Evolutionary conservation across 1,284 basidiomycete genomes (phyloP), one percentile per base, ranked within the genome.

Genomic region (Peniophora sp.): DNA sequence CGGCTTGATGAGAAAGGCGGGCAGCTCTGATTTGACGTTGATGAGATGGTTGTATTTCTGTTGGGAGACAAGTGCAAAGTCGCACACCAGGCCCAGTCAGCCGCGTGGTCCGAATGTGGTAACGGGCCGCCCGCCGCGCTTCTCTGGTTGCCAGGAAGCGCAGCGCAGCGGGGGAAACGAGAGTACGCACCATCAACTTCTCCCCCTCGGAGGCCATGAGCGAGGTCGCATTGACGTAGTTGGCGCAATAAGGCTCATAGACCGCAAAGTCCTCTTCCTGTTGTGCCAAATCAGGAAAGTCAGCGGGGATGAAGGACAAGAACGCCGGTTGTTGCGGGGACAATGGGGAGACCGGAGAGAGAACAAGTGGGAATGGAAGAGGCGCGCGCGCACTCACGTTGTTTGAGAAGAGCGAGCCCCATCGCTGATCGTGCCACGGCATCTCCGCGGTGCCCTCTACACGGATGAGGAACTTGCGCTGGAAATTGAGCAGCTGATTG

Each of bases 171-270:
- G 54, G 51, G 51, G 47, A 53, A n/a, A n/a, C n/a, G 48, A 50
- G 47, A 53, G 48, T 36, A 80, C 89, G 69, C 64, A 94, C 92
- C 67, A 81, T 73, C 46, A 97, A 76, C 59, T 86, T 88, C 60
- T 86, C 82, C 67, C 92, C 90, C 63, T 92, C 88, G 52, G 83
- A 82, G 50, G 93, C 79, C 74, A 96, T 85, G 43, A 95, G 78
- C 50, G 92, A 85, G 64, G 88, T 82, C 47, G 92, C 87, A 64
- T 87, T 83, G 37, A 88, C 89, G 69, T 95, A 95, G 70, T 99
- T 98, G 44, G 93, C 93, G 68, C 96, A 99, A 67, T 97, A 99
- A 3, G 95, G 94, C 63, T 97, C 94, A 68, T 99, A 99, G 36
- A 92, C 90, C 46, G 83, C 79, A 64, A 97, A 97, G 59, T 93